A percentile compares a stretch with the other conserved stretches of the same genome.
Evolutionary conservation across 169 alveolate genomes (phyloP).

Genomic region (Eimeria acervulina): DNA sequence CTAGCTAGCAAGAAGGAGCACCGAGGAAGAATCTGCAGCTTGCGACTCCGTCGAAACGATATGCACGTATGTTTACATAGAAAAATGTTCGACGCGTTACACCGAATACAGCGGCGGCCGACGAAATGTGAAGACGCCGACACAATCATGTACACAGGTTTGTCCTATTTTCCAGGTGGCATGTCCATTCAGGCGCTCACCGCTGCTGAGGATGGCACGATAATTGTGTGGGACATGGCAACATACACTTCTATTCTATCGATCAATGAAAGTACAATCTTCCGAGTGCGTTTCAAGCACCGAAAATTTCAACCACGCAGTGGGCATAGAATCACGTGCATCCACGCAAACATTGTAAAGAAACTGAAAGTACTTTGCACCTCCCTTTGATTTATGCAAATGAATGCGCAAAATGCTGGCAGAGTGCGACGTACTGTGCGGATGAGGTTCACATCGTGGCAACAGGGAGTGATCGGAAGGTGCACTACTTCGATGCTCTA

Average conservation of each 20-base stretch:
- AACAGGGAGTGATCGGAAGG: conserved; percentile 95
- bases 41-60: conserved; percentile 89
- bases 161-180: background rate
- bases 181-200: conserved; percentile 90
- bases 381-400: background rate
- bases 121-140: background rate
- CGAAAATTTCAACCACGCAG: background rate
- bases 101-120: background rate
- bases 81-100: background rate
- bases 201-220: conserved; percentile 96
- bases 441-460: conserved; percentile 95
- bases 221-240: conserved; percentile 95
- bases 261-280: conserved; percentile 64
- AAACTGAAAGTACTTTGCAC: background rate
- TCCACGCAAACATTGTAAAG: background rate
- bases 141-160: background rate
- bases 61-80: conserved; percentile 71
- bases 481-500: conserved; percentile 93
- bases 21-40: conserved; percentile 93
- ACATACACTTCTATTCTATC: conserved; percentile 85
- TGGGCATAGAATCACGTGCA: background rate
- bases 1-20: conserved; percentile 92
- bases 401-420: background rate
- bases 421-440: conserved; percentile 90
- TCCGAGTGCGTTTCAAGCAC: conserved; percentile 64